These are phyloP conservation scores for Aphanomyces invadans DNA, from an alignment of 352 stramenopile genomes.

Conservation along the genomic window DNA sequence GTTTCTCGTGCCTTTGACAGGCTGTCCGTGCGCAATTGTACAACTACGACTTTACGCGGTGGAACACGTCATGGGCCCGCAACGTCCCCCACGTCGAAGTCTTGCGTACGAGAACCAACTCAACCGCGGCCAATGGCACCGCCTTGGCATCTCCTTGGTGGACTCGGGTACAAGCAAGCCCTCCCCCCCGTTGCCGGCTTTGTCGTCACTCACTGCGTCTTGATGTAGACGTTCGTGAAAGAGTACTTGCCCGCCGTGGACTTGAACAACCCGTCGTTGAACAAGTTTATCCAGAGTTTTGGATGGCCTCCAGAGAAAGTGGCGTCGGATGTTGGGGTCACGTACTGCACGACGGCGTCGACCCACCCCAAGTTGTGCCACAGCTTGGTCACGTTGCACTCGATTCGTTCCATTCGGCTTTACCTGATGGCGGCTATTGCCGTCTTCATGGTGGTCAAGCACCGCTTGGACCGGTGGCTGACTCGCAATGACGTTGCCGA, in stretches of 20 bases:
- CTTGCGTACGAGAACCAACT: conserved; percentile 24
- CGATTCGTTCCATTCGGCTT: neutral
- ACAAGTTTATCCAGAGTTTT: conserved; percentile 23
- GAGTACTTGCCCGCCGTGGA: conserved; percentile 31
- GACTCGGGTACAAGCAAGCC: conserved; percentile 30
- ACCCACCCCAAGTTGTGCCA: conserved; percentile 8
- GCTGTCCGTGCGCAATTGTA: conserved; percentile 55
- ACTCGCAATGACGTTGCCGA: neutral
- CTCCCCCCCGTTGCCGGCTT: neutral
- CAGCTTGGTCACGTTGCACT: neutral
- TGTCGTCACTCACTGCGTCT: neutral
- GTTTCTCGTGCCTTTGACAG: too few species aligned
- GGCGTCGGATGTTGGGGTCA: neutral
- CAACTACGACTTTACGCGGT: conserved; percentile 82
- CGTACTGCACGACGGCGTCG: neutral
- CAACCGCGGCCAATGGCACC: neutral
- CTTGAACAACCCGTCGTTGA: conserved; percentile 26
- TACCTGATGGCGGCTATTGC: neutral
- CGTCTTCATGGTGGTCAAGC: neutral
- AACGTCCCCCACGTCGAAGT: conserved; percentile 31
- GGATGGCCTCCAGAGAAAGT: conserved; percentile 15
- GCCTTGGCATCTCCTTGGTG: conserved; percentile 34
- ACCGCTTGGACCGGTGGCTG: neutral
- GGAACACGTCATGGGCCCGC: conserved; percentile 52
- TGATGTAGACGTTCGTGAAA: conserved; percentile 24